Percentiles rank a stretch among this genome's conserved stretches.
Evolutionary conservation across 1,284 basidiomycete genomes (phyloP).

Genomic region (Violaceomyces palustris): DNA sequence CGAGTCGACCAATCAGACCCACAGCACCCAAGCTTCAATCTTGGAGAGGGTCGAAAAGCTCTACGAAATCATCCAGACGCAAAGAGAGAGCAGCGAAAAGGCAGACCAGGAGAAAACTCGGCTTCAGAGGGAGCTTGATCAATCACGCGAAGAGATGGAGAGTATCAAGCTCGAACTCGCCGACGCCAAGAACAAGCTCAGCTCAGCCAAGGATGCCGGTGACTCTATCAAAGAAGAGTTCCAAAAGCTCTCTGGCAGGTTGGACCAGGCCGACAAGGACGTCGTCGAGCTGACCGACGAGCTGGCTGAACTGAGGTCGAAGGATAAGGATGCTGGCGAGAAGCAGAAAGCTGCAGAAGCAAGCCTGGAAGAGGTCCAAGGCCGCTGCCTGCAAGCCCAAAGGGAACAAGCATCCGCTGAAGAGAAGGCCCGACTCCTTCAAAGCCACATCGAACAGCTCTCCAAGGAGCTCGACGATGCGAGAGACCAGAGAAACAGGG

Average conservation of each 20-base stretch:
- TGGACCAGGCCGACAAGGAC: constrained; percentile 14
- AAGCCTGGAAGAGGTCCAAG: constrained; percentile 14
- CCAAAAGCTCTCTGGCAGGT: background rate
- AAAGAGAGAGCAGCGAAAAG: constrained; percentile 5
- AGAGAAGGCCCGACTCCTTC: constrained; percentile 14
- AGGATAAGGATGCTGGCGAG: constrained; percentile 8
- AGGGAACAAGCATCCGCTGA: constrained; percentile 6
- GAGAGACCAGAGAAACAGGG: constrained; percentile 12
- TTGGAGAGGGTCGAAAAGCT: constrained; percentile 6
- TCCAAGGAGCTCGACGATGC: constrained; percentile 10
- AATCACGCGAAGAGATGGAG: too few species aligned
- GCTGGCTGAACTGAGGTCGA: constrained; percentile 5
- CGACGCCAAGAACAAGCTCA: too few species aligned
- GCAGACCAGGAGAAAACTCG: constrained; percentile 1
- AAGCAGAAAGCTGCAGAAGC: constrained; percentile 6
- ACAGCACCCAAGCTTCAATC: constrained; percentile 3
- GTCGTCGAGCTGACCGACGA: constrained; percentile 16
- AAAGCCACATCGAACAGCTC: constrained; percentile 22
- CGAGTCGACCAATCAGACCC: constrained; percentile 7
- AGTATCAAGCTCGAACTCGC: too few species aligned
- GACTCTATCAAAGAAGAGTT: too few species aligned
- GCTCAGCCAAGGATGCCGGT: too few species aligned
- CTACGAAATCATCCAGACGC: constrained; percentile 4
- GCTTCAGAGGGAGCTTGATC: too few species aligned
- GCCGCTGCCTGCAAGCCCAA: constrained; percentile 2